Conservation (phyloP, 768 basidiomycete species). For the Lactifluus volemus region DNA sequence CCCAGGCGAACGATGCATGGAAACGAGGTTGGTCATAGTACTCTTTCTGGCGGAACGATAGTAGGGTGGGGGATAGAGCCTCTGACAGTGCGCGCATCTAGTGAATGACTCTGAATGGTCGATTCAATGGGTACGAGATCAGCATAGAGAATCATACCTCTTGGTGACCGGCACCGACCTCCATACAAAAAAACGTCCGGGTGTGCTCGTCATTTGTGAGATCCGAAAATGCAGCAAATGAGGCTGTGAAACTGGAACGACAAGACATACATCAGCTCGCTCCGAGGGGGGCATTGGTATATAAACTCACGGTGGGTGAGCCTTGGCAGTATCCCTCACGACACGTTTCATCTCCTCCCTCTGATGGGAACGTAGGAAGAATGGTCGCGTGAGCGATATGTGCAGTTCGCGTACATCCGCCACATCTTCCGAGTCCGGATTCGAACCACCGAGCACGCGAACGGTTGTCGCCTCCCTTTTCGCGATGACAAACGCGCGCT, state of each 20-base stretch:
- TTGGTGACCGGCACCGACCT: slow-evolving; percentile 75
- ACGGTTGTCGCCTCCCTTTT: slow-evolving; percentile 38
- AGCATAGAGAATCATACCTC: slow-evolving; percentile 41
- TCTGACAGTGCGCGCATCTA: slow-evolving; percentile 54
- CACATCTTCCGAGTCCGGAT: slow-evolving; percentile 13
- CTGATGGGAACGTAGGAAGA: slow-evolving; percentile 74
- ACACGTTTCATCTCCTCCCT: slow-evolving; percentile 59
- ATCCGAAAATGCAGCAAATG: slow-evolving; percentile 63
- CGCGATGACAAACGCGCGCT: slow-evolving; percentile 37
- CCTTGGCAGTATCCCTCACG: slow-evolving; percentile 44
- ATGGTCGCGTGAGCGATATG: slow-evolving; percentile 77
- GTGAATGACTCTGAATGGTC: slow-evolving; percentile 3
- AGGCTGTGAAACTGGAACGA: slow-evolving; percentile 51
- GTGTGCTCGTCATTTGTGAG: slow-evolving; percentile 75
- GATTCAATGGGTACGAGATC: background rate
- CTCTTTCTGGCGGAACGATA: slow-evolving; percentile 56
- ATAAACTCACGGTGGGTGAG: slow-evolving; percentile 37
- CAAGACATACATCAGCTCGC: background rate
- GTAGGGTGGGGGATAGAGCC: slow-evolving; percentile 49
- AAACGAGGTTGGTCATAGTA: slow-evolving; percentile 80
- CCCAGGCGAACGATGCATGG: slow-evolving; percentile 88
- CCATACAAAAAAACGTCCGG: slow-evolving; percentile 70
- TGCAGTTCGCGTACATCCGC: slow-evolving; percentile 47
- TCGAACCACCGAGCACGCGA: slow-evolving; percentile 33
- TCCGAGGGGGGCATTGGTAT: background rate